A percentile compares a stretch with the other conserved stretches of the same genome.
These are phyloP conservation scores for Aegilops speltoides DNA, from an alignment of 176 grass and related monocot species.

Conservation along the genomic window DNA sequence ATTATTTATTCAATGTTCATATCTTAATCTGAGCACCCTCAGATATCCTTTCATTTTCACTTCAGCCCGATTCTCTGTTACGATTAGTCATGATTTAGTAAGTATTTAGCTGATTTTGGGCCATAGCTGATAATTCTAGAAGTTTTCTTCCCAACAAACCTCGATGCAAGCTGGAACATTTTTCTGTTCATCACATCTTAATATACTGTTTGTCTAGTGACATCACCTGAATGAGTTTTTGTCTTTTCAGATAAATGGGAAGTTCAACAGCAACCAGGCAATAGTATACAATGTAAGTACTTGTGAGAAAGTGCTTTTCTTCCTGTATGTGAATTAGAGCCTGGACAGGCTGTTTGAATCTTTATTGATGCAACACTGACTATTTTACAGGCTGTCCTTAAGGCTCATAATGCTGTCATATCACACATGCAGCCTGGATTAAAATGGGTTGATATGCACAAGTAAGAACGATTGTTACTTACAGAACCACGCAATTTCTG, in stretches of 20 bases:
- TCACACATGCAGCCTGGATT: slow-evolving; percentile 76
- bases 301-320: slow-evolving; percentile 25
- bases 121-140: neutral
- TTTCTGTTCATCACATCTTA: slow-evolving; percentile 20
- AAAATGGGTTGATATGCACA: slow-evolving; percentile 87
- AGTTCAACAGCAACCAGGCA: slow-evolving; percentile 71
- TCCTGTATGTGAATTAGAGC: neutral
- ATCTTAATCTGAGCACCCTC: neutral
- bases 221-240: slow-evolving; percentile 17
- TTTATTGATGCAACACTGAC: slow-evolving; percentile 2
- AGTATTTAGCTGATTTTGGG: neutral
- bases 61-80: slow-evolving; percentile 4
- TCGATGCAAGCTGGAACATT: slow-evolving; percentile 12
- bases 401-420: slow-evolving; percentile 85
- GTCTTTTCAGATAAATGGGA: slow-evolving; percentile 84
- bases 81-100: slow-evolving; percentile 11
- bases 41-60: slow-evolving; percentile 21
- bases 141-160: neutral
- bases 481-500: slow-evolving; percentile 9
- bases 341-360: neutral
- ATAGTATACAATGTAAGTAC: slow-evolving; percentile 87
- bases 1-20: neutral
- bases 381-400: slow-evolving; percentile 77
- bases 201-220: neutral
- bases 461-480: slow-evolving; percentile 46